Base-by-base conservation (phyloP, 148 eudicot species). In the Fagopyrum tataricum region DNA sequence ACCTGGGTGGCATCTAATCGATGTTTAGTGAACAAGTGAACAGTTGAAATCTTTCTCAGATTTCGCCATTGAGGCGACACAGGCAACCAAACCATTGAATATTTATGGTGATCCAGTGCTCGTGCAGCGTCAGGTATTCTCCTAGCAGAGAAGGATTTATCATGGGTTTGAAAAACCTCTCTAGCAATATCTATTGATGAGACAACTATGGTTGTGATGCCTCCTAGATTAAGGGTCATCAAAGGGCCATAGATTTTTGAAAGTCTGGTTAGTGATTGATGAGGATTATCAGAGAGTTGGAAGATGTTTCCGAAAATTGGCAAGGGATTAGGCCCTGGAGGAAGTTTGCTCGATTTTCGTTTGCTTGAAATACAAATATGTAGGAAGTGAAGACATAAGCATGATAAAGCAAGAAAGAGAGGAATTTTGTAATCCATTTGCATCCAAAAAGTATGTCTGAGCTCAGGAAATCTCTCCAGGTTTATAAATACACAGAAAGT, bases 281-380 rank as follows among this genome's bases (percentile, higher is more conserved):
- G 82, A 53, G 86, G 85, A 46, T 47, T 80, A 15, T 72, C 17
- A 49, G 83, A 82, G 31, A 87, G 80, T 20, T 72, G 61, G 52
- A 75, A 76, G 14, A 86, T 73, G 77, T 79, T 80, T 67, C 85
- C 90, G 66, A 84, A 72, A 69, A 82, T 77, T 20, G 90, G 86
- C 76, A 80, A 74, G 39, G 78, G 77, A 24, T 72, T 70, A 6
- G 90, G 90, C 3, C 90, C 90, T 21, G 90, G 90, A 15, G 90
- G 86, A 17, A 80, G 84, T 17, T 71, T 74, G 62, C 66, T 59
- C 11, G 66, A 15, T 24, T 59, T 59, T 21, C 31, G 24, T 24
- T 56, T 56, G 23, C 62, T 56, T 56, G 62, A 20, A 3, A 56
- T 18, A 56, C 15, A 59, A 2, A 23, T 4, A 12, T 6, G 21